Evolutionary conservation across 305 asterid genomes (phyloP).

Genomic region (Solanum chacoense): DNA sequence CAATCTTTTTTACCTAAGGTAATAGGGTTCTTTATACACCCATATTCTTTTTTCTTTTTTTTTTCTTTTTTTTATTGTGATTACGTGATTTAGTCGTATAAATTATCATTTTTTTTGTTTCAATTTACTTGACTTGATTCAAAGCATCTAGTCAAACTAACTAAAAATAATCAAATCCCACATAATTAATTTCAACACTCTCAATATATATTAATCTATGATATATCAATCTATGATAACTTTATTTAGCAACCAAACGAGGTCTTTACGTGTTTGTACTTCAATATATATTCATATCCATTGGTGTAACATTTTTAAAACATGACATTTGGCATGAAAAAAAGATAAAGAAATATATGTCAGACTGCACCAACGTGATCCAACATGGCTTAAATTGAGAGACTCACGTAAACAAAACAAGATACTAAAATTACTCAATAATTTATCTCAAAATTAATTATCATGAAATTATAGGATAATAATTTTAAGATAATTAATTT

Average conservation of each 20-base stretch:
- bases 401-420: background rate
- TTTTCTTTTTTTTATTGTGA: background rate
- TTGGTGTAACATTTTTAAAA: background rate
- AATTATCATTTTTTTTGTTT: fast-evolving
- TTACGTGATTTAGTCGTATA: background rate
- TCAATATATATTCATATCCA: background rate
- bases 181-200: background rate
- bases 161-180: background rate
- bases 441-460: no score
- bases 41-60: background rate
- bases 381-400: background rate
- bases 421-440: fast-evolving
- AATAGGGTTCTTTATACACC: background rate
- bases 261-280: background rate
- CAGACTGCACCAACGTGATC: background rate
- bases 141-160: background rate
- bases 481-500: background rate
- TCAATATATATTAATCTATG: background rate
- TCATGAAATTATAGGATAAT: no score
- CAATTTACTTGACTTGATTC: background rate
- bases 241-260: background rate
- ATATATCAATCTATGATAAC: background rate
- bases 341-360: background rate
- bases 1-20: background rate
- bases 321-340: background rate